Base-by-base conservation (phyloP, 108 stramenopile genomes). In the Bacterosira constricta region DNA sequence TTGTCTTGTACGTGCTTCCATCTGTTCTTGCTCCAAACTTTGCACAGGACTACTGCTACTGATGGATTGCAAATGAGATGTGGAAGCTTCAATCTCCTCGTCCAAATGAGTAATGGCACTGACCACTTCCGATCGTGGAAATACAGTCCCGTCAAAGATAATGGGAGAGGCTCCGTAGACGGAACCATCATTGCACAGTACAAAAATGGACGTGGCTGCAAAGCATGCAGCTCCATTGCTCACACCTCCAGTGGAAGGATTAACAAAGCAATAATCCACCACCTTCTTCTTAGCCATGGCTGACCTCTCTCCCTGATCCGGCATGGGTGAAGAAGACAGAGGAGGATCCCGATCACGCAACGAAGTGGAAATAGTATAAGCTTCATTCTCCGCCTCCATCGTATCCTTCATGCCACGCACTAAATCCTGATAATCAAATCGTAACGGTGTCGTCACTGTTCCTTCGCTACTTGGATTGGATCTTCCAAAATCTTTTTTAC, bases 151-250 rank as follows among this genome's bases (percentile, higher is more conserved):
- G 44, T 86, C 76, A 61, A 94, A 94, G 6, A 91, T 30, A 60
- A 91, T 71, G 11, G 92, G 92, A 36, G 82, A 80, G 2, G 88
- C 90, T 18, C 64, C 75, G 20, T 81, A 67, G 3, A 94, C 77
- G 44, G 85, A 79, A 12, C 92, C 90, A 18, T 76, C 75, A 41
- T 35, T 54, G 32, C 46, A 61, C 2, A 90, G 57, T 1, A 94
- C 63, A 5, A 86, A 61, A 0, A 90, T 64, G 9, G 91, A 84
- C 46, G 83, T 59, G 21, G 77, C 46, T 11, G 73, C 56, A 55
- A 73, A 73, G 26, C 34, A 21, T 65, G 20, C 36, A 18, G 18
- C 47, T 18, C 41, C 60, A 31, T 15, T 38, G 63, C 53, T 41
- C 12, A 4, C 18, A 1, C 62, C n/a, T 18, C 23, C 27, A 39